phyloP scores from a whole-genome alignment of 2,329 filamentous ascomycete genomes.

The Colletotrichum cuscutae region DNA sequence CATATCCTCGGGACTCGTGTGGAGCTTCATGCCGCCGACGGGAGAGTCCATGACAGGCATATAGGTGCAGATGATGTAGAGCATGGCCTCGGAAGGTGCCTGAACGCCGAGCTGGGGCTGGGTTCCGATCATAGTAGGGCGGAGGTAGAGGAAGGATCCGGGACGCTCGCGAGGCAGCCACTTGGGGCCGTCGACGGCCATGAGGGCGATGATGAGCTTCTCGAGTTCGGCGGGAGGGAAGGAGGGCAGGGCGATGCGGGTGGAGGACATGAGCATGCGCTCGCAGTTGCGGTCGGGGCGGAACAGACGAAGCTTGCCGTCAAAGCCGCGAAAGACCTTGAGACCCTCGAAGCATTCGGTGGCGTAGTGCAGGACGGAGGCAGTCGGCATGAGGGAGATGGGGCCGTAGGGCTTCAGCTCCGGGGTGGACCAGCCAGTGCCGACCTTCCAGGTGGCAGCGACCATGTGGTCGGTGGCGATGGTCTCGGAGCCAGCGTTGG shows the following conservation, averaged over 20 bases:
- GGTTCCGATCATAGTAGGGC: slow-evolving; percentile 87
- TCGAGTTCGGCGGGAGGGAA: slow-evolving; percentile 79
- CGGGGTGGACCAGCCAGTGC: slow-evolving; percentile 77
- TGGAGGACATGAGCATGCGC: slow-evolving; percentile 69
- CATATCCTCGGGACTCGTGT: slow-evolving; percentile 83
- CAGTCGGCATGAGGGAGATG: slow-evolving; percentile 81
- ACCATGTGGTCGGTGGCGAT: slow-evolving; percentile 91
- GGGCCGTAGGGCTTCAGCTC: slow-evolving; percentile 82
- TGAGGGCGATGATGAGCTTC: slow-evolving; percentile 77
- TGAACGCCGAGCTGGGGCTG: slow-evolving; percentile 84
- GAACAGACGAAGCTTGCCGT: slow-evolving; percentile 81
- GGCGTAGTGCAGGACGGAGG: slow-evolving; percentile 86
- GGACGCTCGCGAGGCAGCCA: slow-evolving; percentile 80
- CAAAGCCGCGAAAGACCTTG: slow-evolving; percentile 83
- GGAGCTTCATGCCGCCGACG: slow-evolving; percentile 73
- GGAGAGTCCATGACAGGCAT: slow-evolving; percentile 67
- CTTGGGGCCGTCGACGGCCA: slow-evolving; percentile 77
- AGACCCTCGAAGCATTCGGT: slow-evolving; percentile 90
- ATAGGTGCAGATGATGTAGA: slow-evolving; percentile 81
- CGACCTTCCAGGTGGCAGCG: slow-evolving; percentile 73
- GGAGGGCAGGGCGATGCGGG: slow-evolving; percentile 77
- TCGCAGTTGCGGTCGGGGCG: slow-evolving; percentile 78
- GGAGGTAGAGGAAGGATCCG: slow-evolving; percentile 83
- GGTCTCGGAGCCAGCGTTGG: slow-evolving; percentile 60
- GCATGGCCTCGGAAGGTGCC: slow-evolving; percentile 81